Percentiles rank a stretch among this genome's conserved stretches.
phyloP scores from a whole-genome alignment of 2,329 filamentous ascomycete genomes.

The Arthrobotrys megalospora region DNA sequence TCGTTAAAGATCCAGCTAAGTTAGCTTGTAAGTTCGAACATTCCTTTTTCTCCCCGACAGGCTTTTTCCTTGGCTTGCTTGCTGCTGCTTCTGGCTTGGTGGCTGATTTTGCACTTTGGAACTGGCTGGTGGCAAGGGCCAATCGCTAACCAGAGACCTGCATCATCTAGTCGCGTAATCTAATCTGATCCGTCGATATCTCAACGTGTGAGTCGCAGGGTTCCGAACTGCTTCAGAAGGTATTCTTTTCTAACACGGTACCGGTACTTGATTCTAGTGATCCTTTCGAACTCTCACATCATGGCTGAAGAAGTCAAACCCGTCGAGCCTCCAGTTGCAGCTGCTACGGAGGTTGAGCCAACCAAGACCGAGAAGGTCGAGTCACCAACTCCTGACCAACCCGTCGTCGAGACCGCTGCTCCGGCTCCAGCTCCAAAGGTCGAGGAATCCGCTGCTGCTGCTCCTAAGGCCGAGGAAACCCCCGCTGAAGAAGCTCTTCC shows the following conservation, averaged over 20 bases:
- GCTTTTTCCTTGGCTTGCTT: not conserved
- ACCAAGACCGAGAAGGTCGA: conserved; percentile 36
- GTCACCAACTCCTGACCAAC: conserved; percentile 34
- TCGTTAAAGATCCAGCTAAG: not conserved
- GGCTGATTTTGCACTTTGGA: conserved; percentile 27
- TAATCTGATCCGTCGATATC: conserved; percentile 60
- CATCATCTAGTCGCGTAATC: conserved; percentile 53
- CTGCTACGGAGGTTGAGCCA: conserved; percentile 35
- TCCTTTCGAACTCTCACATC: not conserved
- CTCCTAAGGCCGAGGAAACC: not conserved
- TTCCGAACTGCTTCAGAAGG: not conserved
- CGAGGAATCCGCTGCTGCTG: conserved; percentile 15
- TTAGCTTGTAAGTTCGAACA: conserved; percentile 4
- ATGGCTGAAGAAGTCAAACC: conserved; percentile 45
- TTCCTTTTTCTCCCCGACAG: not conserved
- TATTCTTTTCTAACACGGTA: not conserved
- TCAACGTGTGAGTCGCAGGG: conserved; percentile 28
- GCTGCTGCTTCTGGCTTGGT: not conserved
- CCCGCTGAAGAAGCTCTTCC: conserved; percentile 29
- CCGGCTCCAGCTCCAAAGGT: conserved; percentile 26
- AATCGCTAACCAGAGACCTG: conserved; percentile 46
- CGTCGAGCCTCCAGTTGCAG: conserved; percentile 27
- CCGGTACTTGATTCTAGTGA: conserved; percentile 1
- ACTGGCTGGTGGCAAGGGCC: conserved; percentile 7
- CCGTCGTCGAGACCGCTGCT: conserved; percentile 39